Base-by-base conservation (phyloP, 2,329 filamentous ascomycete species). In the Xylariaceae sp. region DNA sequence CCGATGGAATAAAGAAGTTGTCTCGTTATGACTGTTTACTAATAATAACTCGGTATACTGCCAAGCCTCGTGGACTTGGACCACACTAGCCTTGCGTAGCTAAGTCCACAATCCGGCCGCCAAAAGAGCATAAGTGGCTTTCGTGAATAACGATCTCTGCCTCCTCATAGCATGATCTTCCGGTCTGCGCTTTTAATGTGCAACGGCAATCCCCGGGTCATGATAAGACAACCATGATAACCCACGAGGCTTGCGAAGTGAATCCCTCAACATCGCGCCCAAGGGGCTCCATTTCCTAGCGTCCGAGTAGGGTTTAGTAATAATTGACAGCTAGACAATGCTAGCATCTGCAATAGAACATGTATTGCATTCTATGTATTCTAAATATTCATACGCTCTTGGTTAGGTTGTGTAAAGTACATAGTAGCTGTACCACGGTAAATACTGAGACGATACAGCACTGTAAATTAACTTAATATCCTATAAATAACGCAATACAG, bases 111-210 rank as follows among this genome's bases (percentile, higher is more conserved):
- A 5, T 40, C 16, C 36, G 24, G 34, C 34, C 36, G 34, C 39
- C 26, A 58, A 45, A 55, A 40, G 55, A 58, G 45, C 24, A 31
- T 36, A 58, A 58, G 51, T 50, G 45, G 52, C 45, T 58, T 40
- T 34, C 45, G 29, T 50, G 50, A 56, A 47, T 56, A 46, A 41
- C 19, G 56, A 59, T 59, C 56, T 33, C 44, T 58, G 24, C 40
- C 53, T 51, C 40, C 33, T 45, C 41, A 24, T 28, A 52, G 53
- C n/a, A 40, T 44, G 26, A 49, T 56, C 39, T 39, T 37, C 36
- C 40, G 45, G 41, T 41, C 14, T 24, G 26, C 43, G 24, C 21
- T 31, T 43, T 51, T 29, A 53, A 56, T 23, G 33, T 51, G 44
- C 45, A 56, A 48, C 59, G 52, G 52, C 45, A 62, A 53, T 56